Conservation (phyloP, 208 protist species). For the Wallacemonas collosoma region DNA sequence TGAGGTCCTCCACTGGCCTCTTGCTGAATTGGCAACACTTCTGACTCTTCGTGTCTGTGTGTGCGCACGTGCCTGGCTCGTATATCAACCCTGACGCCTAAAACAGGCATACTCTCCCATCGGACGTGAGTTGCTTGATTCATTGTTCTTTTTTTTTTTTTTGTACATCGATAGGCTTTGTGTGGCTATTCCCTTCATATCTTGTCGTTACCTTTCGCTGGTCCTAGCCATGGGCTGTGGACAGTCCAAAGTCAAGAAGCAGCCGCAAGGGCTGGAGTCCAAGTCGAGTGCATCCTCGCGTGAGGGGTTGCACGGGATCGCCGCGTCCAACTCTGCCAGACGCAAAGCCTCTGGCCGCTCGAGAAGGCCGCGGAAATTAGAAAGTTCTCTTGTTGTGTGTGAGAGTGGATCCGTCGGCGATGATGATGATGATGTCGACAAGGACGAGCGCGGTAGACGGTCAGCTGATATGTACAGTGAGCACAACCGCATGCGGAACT, state of each 20-base stretch:
- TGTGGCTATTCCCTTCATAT: constrained; percentile 8
- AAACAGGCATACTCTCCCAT: too few relatives aligned
- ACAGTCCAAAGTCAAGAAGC: not conserved
- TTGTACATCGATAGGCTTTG: not conserved
- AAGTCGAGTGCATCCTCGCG: not conserved
- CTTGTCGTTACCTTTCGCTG: not conserved
- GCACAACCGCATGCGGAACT: constrained; percentile 16
- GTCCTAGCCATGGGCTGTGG: not conserved
- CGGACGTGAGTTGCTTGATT: constrained; percentile 2
- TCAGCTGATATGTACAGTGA: not conserved
- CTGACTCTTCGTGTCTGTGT: too few relatives aligned
- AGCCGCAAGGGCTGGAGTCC: not conserved
- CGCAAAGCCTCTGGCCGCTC: not conserved
- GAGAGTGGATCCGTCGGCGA: not conserved
- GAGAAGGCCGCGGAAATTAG: not conserved
- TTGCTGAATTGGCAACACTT: too few relatives aligned
- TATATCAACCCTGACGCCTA: too few relatives aligned
- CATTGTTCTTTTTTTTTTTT: constrained; percentile 12
- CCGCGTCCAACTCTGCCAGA: not conserved
- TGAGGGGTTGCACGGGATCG: not conserved
- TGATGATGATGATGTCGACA: not conserved
- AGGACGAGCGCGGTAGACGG: not conserved
- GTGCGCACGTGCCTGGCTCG: too few relatives aligned
- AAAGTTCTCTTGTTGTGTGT: not conserved
- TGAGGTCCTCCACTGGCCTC: not conserved